phyloP scores from a whole-genome alignment of 169 alveolate genomes.

The Plasmodium berghei region DNA sequence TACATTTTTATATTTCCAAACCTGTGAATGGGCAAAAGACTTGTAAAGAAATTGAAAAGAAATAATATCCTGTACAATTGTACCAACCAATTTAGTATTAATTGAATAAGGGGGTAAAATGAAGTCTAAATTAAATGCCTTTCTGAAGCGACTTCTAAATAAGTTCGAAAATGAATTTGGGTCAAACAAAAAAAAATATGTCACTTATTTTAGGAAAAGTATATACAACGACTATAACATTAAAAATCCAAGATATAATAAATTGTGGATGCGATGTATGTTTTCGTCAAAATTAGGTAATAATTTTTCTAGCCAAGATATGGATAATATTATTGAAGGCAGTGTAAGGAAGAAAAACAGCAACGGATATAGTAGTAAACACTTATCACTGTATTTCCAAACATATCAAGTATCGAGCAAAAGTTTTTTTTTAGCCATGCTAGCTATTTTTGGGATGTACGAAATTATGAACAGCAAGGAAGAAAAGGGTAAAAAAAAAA shows the following conservation, averaged over 20 bases:
- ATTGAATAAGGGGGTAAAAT: conserved; percentile 1
- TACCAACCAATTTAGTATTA: not conserved
- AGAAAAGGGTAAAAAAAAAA: conserved; percentile 17
- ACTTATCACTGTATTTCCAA: not conserved
- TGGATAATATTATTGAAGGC: too few species aligned
- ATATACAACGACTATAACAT: not conserved
- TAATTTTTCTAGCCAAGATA: too few species aligned
- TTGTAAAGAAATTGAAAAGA: too few species aligned
- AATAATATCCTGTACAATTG: too few species aligned
- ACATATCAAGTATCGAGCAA: not conserved
- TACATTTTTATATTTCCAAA: too few species aligned
- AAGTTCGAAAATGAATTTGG: conserved; percentile 28
- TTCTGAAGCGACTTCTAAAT: conserved; percentile 14
- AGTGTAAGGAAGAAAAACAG: not conserved
- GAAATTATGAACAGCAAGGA: conserved; percentile 18
- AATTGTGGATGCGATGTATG: not conserved
- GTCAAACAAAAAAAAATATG: conserved; percentile 8
- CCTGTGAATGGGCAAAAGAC: too few species aligned
- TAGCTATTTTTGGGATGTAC: conserved; percentile 14
- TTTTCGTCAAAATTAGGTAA: not conserved
- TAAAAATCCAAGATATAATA: not conserved
- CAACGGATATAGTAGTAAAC: not conserved
- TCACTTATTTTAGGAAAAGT: not conserved
- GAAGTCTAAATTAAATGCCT: conserved; percentile 14
- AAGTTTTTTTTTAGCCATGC: not conserved